Base-by-base conservation (phyloP, 1,139 yeast genomes). In the Yamadazyma triangularis region DNA sequence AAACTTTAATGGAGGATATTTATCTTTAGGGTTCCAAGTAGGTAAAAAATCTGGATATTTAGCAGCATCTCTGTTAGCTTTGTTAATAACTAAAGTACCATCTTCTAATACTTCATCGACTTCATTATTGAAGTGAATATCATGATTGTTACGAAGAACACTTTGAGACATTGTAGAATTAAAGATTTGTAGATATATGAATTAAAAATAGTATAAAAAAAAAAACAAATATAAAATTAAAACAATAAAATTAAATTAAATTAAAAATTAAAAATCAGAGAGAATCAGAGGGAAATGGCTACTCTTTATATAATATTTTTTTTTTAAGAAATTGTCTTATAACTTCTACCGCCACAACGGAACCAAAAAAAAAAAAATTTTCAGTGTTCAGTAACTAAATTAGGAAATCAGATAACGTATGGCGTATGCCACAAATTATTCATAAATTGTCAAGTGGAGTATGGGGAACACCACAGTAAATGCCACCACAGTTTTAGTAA, bases 21-120 rank as follows among this genome's bases (percentile, higher is more conserved):
- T 64, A 39, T 70, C 64, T n/a, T 48, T 51, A 8, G 70, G 67
- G 36, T 66, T 66, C 76, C 76, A 71, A 0, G 75, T 63, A 15
- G 77, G 77, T 34, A 70, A 57, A 51, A 62, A 71, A 4, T 67
- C 68, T 3, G 69, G 69, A 38, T 40, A 45, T 15, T 51, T 38
- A 13, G 69, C 47, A 22, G 48, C 50, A 7, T 45, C 53, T 47
- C 51, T 51, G 47, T 60, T 60, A 30, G 49, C 29, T 43, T 56
- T 40, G 30, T 45, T 50, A 14, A 53, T 48, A 2, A 51, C 51
- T 26, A 60, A 52, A n/a, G 63, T 59, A 12, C 71, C 71, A 32
- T 61, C 65, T 28, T 42, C 47, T 27, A 51, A 60, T 24, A 62
- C 51, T 39, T 63, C 70, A 38, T 64, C 71, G 26, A 58, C 53